These are phyloP conservation scores for Xylaria sp. DNA, from an alignment of 2,329 filamentous ascomycete genomes.

Conservation along the genomic window DNA sequence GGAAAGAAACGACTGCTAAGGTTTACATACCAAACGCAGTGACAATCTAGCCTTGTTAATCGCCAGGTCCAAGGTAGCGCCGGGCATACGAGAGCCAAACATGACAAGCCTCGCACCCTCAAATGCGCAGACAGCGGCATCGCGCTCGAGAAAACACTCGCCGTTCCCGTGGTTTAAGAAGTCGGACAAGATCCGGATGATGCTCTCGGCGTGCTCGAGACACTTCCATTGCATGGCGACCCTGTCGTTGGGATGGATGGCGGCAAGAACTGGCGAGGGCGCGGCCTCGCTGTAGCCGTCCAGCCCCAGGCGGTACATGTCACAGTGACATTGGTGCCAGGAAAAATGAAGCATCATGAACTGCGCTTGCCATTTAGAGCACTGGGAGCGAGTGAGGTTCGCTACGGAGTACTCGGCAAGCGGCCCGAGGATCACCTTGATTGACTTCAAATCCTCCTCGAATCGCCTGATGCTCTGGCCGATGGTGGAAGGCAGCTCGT, in stretches of 20 bases:
- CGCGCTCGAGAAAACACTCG: slow-evolving; percentile 41
- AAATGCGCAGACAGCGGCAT: slow-evolving; percentile 47
- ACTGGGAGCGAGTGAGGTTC: slow-evolving; percentile 25
- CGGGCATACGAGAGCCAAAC: slow-evolving; percentile 33
- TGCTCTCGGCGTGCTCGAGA: slow-evolving; percentile 43
- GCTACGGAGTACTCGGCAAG: slow-evolving; percentile 30
- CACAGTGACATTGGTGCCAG: slow-evolving; percentile 48
- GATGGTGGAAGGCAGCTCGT: slow-evolving; percentile 31
- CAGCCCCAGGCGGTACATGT: slow-evolving; percentile 48
- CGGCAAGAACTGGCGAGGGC: slow-evolving; percentile 35
- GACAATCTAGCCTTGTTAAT: slow-evolving; percentile 34
- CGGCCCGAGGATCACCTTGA: slow-evolving; percentile 24
- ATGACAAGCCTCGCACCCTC: slow-evolving; percentile 44
- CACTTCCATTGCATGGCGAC: slow-evolving; percentile 38
- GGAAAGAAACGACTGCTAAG: too few species aligned
- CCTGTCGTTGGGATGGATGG: slow-evolving; percentile 34
- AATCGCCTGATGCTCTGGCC: slow-evolving; percentile 29
- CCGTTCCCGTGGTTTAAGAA: slow-evolving; percentile 33
- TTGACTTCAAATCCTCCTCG: slow-evolving; percentile 29
- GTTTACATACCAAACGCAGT: slow-evolving; percentile 32
- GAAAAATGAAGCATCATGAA: slow-evolving; percentile 41
- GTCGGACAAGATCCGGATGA: slow-evolving; percentile 40
- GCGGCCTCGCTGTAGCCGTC: slow-evolving; percentile 45
- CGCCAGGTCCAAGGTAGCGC: slow-evolving; percentile 27
- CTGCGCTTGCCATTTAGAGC: slow-evolving; percentile 30